These are phyloP conservation scores for Nemania bipapillata DNA, from an alignment of 2,329 filamentous ascomycete genomes.

Conservation along the genomic window DNA sequence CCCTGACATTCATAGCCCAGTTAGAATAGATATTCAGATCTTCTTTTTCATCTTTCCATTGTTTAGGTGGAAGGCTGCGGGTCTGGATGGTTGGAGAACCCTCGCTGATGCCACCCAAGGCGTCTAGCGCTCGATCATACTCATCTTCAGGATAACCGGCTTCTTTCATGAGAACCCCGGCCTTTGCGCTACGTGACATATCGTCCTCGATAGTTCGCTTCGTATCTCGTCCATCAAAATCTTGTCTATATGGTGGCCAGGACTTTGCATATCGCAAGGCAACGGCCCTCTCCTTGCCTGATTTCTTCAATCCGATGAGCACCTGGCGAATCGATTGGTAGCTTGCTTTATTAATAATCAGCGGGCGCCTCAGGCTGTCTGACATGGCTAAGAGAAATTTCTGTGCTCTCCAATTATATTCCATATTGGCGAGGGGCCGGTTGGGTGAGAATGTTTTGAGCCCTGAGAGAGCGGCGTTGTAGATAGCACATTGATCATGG, in stretches of 20 bases:
- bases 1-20: conserved; percentile 68
- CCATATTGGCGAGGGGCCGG: conserved; percentile 54
- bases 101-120: conserved; percentile 63
- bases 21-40: conserved; percentile 52
- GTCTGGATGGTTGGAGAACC: conserved; percentile 69
- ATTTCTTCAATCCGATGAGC: conserved; percentile 65
- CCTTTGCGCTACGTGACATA: conserved; percentile 64
- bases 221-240: conserved; percentile 70
- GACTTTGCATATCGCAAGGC: conserved; percentile 61
- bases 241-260: conserved; percentile 70
- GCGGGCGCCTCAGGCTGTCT: conserved; percentile 58
- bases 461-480: conserved; percentile 56
- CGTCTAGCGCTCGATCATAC: conserved; percentile 62
- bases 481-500: conserved; percentile 51
- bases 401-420: conserved; percentile 68
- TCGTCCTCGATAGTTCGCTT: conserved; percentile 62
- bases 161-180: conserved; percentile 65
- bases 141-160: conserved; percentile 63
- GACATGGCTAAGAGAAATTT: conserved; percentile 65
- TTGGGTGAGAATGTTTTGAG: conserved; percentile 53
- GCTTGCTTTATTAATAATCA: conserved; percentile 62
- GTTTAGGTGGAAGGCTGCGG: conserved; percentile 53
- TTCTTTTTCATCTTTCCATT: conserved; percentile 47
- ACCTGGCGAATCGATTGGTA: conserved; percentile 67
- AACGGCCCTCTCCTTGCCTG: conserved; percentile 60